Conservation (phyloP, 2,329 filamentous ascomycete species). For the Cladosporium sp. region DNA sequence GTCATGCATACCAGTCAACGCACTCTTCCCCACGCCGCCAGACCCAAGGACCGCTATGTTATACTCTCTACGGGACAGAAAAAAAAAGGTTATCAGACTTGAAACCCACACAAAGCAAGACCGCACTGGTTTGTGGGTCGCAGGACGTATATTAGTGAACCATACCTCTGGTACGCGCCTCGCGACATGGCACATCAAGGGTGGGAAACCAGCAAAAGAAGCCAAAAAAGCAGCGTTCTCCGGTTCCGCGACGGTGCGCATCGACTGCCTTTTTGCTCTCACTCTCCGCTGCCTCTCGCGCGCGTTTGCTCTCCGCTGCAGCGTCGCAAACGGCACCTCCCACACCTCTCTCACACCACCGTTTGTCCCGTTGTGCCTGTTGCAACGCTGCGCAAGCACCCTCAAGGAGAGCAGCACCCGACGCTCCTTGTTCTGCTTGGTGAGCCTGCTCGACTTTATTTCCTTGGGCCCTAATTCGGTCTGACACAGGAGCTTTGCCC, state of each 20-base stretch:
- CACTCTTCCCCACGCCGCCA: conserved; percentile 88
- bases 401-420: neutral
- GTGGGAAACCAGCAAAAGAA: neutral
- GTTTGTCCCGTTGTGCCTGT: no score
- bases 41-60: conserved; percentile 77
- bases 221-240: no score
- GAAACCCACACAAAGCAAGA: neutral
- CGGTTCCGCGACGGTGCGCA: no score
- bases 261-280: no score
- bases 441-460: neutral
- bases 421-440: neutral
- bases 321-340: no score
- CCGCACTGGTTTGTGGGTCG: neutral
- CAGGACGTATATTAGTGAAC: neutral
- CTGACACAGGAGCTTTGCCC: conserved; percentile 10
- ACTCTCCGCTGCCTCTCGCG: no score
- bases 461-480: neutral
- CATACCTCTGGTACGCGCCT: conserved; percentile 10
- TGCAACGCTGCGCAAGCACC: neutral
- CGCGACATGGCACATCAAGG: conserved; percentile 10
- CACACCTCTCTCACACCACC: no score
- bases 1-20: conserved; percentile 64
- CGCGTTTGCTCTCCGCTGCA: no score
- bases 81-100: neutral
- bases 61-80: conserved; percentile 52